Evolutionary conservation across 176 grass and related monocot species (phyloP).

Genomic region (Thinopyrum elongatum): DNA sequence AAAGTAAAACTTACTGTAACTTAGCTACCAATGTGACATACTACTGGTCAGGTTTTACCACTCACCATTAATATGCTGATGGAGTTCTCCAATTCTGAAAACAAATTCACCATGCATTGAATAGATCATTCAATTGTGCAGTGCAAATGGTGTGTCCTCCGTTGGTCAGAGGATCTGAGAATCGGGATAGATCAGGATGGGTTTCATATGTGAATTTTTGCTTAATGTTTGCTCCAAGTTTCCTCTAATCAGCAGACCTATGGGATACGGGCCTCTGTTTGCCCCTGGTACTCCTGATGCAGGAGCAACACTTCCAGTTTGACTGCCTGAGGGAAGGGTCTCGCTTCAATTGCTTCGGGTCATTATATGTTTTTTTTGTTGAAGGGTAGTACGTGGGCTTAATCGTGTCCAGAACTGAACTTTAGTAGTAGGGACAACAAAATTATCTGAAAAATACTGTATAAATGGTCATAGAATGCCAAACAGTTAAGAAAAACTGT

Average conservation of each 20-base stretch:
- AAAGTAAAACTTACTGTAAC: conserved; percentile 37
- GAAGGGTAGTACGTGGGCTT: neutral
- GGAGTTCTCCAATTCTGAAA: neutral
- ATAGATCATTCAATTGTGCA: neutral
- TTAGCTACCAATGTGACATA: neutral
- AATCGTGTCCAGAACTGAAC: neutral
- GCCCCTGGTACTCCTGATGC: no score
- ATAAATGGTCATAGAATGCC: no score
- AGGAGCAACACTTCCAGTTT: neutral
- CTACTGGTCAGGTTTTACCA: neutral
- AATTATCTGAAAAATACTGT: neutral
- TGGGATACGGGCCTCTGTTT: neutral
- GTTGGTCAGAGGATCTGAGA: neutral
- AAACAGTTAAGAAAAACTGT: no score
- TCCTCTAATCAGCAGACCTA: neutral
- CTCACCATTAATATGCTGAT: neutral
- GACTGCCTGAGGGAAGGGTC: neutral
- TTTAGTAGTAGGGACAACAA: neutral
- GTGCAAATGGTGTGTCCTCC: neutral
- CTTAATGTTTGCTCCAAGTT: neutral
- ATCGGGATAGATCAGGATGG: conserved; percentile 10
- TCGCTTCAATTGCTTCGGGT: neutral
- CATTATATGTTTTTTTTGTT: no score
- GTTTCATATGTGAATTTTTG: conserved; percentile 29
- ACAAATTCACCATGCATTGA: conserved; percentile 21